A percentile compares a stretch with the other conserved stretches of the same genome.
Evolutionary conservation across 768 basidiomycete genomes (phyloP).

Genomic region (Gyrodon lividus): DNA sequence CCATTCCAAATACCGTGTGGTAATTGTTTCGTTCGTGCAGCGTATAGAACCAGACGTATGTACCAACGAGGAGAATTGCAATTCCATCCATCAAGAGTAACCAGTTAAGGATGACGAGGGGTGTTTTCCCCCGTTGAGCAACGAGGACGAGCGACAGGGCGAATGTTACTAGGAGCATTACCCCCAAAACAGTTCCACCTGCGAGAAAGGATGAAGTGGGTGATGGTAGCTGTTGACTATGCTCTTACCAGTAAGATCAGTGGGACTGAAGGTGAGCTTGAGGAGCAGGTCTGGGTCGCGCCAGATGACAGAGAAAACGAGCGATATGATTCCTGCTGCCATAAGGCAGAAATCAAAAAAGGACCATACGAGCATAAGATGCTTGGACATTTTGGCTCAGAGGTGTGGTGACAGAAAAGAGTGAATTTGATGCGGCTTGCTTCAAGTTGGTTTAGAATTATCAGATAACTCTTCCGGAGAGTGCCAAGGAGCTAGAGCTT

Average conservation of each 20-base stretch:
- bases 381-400: slow-evolving; percentile 55
- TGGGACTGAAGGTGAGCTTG: slow-evolving; percentile 63
- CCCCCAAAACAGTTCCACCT: slow-evolving; percentile 75
- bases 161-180: slow-evolving; percentile 64
- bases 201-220: neutral
- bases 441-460: slow-evolving; percentile 15
- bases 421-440: slow-evolving; percentile 10
- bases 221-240: neutral
- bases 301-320: slow-evolving; percentile 74
- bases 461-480: slow-evolving; percentile 51
- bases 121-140: slow-evolving; percentile 62
- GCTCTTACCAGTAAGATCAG: slow-evolving; percentile 59
- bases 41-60: slow-evolving; percentile 81
- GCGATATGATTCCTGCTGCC: slow-evolving; percentile 61
- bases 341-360: slow-evolving; percentile 70
- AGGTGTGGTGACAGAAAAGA: slow-evolving; percentile 2
- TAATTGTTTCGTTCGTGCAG: slow-evolving; percentile 70
- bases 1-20: slow-evolving; percentile 51
- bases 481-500: slow-evolving; percentile 36
- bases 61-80: slow-evolving; percentile 61
- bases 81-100: slow-evolving; percentile 62
- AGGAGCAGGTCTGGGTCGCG: slow-evolving; percentile 63
- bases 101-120: slow-evolving; percentile 79
- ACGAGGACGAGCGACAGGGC: slow-evolving; percentile 70
- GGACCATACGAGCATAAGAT: slow-evolving; percentile 68